Base-by-base conservation (phyloP, 176 grass and related monocot species). In the Carex cristatella region DNA sequence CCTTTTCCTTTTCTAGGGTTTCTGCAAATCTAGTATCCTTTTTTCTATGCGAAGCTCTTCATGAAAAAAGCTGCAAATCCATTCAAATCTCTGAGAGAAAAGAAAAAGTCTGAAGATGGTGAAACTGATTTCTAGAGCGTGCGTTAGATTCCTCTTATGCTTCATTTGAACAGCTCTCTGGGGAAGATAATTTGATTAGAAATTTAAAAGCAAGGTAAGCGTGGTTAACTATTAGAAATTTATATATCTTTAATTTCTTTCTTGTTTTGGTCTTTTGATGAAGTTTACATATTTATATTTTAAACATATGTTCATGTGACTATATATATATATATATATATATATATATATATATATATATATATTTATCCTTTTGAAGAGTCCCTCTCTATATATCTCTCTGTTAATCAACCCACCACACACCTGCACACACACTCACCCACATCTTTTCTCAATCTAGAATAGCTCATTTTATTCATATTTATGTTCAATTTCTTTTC, bases 1-100 rank as follows among this genome's bases (percentile, higher is more conserved):
- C 53, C 84, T 86, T 86, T 86, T 86, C 74, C 84, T 77, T 79
- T 79, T 65, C 74, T 86, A 86, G 84, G 84, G 84, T 79, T 86
- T 86, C 53, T 44, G 38, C 72, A 79, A 79, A 79, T 86, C 84
- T 37, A 79, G n/a, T 1, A 55, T 51, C 35, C 61, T 86, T 86
- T 74, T 73, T 79, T 79, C 74, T 67, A 7, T 66, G 49, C 12
- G 57, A 83, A 83, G 63, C 46, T 10, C 40, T 69, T 44, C 63
- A 83, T 83, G 40, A 67, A 83, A 81, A 82, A 83, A 33, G 63
- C 81, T 83, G 61, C 59, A 35, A 83, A 69, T 69, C 63, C 48
- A 81, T 81, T 65, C 18, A 37, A 83, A 83, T 66, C 59, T 51
- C 65, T 83, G 62, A 46, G 42, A 64, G 30, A 69, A 83, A 82